Base-by-base conservation (phyloP, 257 asterid genomes). In the Paraleonurus japonicus region DNA sequence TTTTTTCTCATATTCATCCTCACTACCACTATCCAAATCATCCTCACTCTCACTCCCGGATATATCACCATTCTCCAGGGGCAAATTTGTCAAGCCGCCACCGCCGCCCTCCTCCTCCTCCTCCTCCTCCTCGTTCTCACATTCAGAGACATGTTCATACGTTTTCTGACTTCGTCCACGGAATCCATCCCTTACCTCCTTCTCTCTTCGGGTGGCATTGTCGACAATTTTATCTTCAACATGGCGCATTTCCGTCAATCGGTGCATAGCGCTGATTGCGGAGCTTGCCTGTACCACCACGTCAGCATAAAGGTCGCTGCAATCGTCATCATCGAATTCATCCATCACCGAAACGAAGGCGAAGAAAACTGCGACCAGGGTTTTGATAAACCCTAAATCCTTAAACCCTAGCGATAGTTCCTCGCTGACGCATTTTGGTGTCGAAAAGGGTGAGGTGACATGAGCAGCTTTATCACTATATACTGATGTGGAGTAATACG, bases 271-370 rank as follows among this genome's bases (percentile, higher is more conserved):
- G 47, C 78, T 67, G 67, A 88, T 69, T 20, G 89, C 88, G 16
- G 87, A 85, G 79, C 84, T 77, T 39, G 84, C 86, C 73, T 78
- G 86, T 3, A 81, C 78, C 80, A 79, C 89, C 15, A 89, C 87
- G 71, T 87, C 92, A 30, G 83, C 86, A 65, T 89, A 89, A 4
- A 87, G 83, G 74, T 84, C 96, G 54, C 86, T 81, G 79, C 82
- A 84, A 48, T 87, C 92, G 30, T 86, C 90, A 3, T 79, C 90
- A 5, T 72, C 83, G 20, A 73, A 51, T 47, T 76, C 88, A 19
- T 70, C 85, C 90, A 84, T 79, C 43, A 3, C 43, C 4, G 19
- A 64, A 53, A 62, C 35, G 67, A 59, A 19, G 51, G 67, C 57
- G 28, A 65, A 3, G 4, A 10, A 4, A 47, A 47, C 50, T 60